Evolutionary conservation across 495 filamentous ascomycete genomes (phyloP).

Genomic region (Penicillium bialowiezense): DNA sequence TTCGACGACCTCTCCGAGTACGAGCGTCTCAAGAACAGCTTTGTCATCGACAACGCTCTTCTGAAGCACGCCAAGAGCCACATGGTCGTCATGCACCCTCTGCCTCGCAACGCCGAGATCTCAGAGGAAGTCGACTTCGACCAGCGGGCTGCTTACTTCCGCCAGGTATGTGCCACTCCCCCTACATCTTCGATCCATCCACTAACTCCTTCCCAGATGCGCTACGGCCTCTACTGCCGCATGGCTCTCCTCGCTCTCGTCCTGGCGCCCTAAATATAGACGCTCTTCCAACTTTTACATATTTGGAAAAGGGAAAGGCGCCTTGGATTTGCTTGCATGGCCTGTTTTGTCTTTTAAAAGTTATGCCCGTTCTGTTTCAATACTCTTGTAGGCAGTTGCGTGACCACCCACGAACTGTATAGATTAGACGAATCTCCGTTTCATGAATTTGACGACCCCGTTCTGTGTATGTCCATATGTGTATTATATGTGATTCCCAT

Average conservation of each 20-base stretch:
- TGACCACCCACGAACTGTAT: conserved; percentile 33
- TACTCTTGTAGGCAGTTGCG: conserved; percentile 35
- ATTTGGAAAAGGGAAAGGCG: conserved; percentile 23
- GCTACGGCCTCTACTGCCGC: conserved; percentile 93
- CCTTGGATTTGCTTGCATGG: conserved; percentile 23
- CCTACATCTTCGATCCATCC: background rate
- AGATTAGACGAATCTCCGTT: conserved; percentile 47
- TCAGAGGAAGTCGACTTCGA: conserved; percentile 96
- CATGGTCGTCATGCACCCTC: conserved; percentile 92
- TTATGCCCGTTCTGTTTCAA: conserved; percentile 32
- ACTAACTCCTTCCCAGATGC: conserved; percentile 68
- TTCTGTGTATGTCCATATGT: conserved; percentile 36
- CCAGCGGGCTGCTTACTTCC: conserved; percentile 94
- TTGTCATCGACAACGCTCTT: conserved; percentile 85
- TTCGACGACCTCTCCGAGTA: conserved; percentile 77
- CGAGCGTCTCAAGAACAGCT: conserved; percentile 80
- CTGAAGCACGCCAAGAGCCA: conserved; percentile 86
- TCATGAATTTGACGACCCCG: conserved; percentile 34
- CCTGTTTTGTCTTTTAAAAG: conserved; percentile 36
- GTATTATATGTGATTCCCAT: conserved; percentile 22
- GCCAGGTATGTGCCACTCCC: conserved; percentile 72
- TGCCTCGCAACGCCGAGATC: conserved; percentile 90
- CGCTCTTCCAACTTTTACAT: conserved; percentile 19
- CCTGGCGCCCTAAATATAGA: conserved; percentile 58
- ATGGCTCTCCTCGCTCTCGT: conserved; percentile 96